Conservation (phyloP, 352 stramenopile species). For the Hyaloperonospora arabidopsidis region DNA sequence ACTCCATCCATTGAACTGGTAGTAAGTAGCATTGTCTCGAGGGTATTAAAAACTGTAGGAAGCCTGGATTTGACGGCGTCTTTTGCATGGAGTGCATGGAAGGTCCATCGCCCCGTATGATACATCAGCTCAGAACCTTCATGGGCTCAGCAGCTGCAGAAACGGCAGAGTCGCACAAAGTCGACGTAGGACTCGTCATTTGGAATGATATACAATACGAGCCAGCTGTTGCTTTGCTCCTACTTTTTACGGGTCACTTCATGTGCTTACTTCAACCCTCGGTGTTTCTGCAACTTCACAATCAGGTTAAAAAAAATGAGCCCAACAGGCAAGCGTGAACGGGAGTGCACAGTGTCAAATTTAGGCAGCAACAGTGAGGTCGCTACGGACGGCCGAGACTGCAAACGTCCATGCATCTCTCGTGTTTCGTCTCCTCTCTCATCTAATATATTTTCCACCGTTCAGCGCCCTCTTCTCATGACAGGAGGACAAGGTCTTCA, state of each 20-base stretch:
- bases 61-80: too few species aligned
- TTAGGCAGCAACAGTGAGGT: slow-evolving; percentile 7
- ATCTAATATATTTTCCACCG: slow-evolving; percentile 2
- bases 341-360: slow-evolving; percentile 17
- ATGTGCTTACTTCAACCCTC: slow-evolving; percentile 5
- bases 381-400: slow-evolving; percentile 2
- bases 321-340: slow-evolving; percentile 18
- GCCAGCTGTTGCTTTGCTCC: too few species aligned
- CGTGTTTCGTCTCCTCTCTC: slow-evolving; percentile 4
- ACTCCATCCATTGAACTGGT: too few species aligned
- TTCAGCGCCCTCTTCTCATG: slow-evolving; percentile 5
- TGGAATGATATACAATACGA: too few species aligned
- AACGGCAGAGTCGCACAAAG: too few species aligned
- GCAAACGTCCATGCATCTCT: slow-evolving; percentile 21
- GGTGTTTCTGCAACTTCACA: slow-evolving; percentile 1
- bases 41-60: too few species aligned
- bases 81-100: too few species aligned
- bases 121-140: too few species aligned
- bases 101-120: too few species aligned
- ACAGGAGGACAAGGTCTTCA: slow-evolving; percentile 3
- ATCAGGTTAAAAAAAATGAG: slow-evolving; percentile 13
- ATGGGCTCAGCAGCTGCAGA: too few species aligned
- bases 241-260: slow-evolving; percentile 3
- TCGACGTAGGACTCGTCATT: too few species aligned
- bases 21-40: too few species aligned